Base-by-base conservation (phyloP, 1,284 basidiomycete genomes). In the Ustilago vetiveriae region DNA sequence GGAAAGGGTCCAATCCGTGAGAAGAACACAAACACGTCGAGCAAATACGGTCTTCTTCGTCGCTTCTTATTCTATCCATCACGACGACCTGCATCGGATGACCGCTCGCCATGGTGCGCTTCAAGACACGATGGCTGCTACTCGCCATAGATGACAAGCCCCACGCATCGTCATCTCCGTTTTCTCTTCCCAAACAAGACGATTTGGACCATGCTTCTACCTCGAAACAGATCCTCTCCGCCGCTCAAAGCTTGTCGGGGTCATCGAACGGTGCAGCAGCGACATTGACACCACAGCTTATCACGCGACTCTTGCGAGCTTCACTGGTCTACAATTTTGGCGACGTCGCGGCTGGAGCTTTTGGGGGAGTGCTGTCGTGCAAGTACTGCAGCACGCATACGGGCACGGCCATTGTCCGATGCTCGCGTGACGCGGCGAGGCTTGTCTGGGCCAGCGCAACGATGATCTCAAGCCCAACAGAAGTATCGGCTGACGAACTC, bases 111-210 rank as follows among this genome's bases (percentile, higher is more conserved):
- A 72, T 72, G 69, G 69, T 72, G 21, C 69, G 69, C n/a, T 67
- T 72, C 55, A 72, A 73, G 48, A 69, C 62, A 7, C 65, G 71
- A 21, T 73, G 71, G 71, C 66, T 73, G 8, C 54, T 73, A 2
- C 45, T 73, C 2, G 58, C 66, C 19, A 48, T 73, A 22, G 65
- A 68, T 24, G 57, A 55, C 39, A 49, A 43, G 33, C 63, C 68
- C 2, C 51, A 56, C 1, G 19, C 40, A 6, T 46, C 54, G 4
- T 51, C 66, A 10, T 56, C n/a, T n/a, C n/a, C n/a, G n/a, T n/a
- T 56, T 17, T 27, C 42, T 5, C 45, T 41, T 3, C 24, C 45
- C 10, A 7, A 7, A n/a, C 3, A 23, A 17, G 35, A 56, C 44
- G 30, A 42, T 13, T 32, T 47, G 22, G 21, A 30, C 2, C 21